Percentiles rank a stretch among this genome's conserved stretches.
Conservation (phyloP, 164 flowering plant species). For the Vitis riparia region DNA sequence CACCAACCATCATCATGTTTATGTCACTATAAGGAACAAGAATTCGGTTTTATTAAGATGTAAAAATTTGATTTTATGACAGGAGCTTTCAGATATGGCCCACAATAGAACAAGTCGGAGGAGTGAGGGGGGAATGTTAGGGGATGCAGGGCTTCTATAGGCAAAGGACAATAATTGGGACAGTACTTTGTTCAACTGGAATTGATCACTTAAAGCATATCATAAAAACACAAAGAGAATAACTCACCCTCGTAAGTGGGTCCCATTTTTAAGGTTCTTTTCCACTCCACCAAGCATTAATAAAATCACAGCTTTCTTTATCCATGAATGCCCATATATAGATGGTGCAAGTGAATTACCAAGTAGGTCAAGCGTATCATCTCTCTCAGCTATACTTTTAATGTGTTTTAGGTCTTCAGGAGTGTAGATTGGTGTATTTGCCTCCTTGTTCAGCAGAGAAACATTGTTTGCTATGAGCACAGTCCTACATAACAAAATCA, state of each 20-base stretch:
- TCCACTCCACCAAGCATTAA: conserved; percentile 98
- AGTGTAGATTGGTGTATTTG: conserved; percentile 79
- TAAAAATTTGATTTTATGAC: not conserved
- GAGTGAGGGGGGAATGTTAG: no score
- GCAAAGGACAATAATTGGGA: not conserved
- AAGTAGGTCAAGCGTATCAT: conserved; percentile 82
- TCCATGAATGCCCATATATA: conserved; percentile 96
- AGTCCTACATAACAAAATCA: conserved; percentile 58
- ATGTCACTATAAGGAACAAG: conserved; percentile 61
- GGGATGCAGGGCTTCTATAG: no score
- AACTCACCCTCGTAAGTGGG: conserved; percentile 94
- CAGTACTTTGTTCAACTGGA: not conserved
- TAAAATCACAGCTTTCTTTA: conserved; percentile 90
- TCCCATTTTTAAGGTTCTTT: conserved; percentile 92
- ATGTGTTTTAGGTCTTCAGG: conserved; percentile 75
- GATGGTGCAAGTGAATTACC: conserved; percentile 98
- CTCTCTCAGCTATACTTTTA: conserved; percentile 72
- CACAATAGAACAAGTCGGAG: no score
- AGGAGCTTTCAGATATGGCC: not conserved
- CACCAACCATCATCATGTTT: conserved; percentile 99
- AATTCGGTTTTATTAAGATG: not conserved
- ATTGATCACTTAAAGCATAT: not conserved
- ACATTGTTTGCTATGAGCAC: conserved; percentile 91
- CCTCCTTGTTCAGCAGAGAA: conserved; percentile 88
- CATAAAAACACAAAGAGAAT: not conserved